phyloP scores from a whole-genome alignment of 768 basidiomycete species.

The Lactifluus rugatus region DNA sequence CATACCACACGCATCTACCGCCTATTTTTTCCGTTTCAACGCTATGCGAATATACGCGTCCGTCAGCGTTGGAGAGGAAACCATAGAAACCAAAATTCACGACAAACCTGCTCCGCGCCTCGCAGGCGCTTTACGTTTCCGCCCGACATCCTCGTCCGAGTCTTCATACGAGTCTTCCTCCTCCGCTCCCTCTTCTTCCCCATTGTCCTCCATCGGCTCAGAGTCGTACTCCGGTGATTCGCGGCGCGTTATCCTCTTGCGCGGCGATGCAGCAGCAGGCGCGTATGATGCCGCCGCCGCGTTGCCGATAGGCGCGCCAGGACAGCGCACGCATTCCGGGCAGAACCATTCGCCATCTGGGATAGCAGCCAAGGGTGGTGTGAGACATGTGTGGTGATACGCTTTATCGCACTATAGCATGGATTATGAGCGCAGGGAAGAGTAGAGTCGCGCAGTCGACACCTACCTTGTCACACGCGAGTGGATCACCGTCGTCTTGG shows the following conservation, averaged over 20 bases:
- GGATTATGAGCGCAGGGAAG: background rate
- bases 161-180: conserved; percentile 4
- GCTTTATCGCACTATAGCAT: conserved; percentile 70
- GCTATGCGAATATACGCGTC: conserved; percentile 18
- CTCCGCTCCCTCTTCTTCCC: background rate
- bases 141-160: conserved; percentile 18
- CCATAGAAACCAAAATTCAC: background rate
- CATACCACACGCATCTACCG: background rate
- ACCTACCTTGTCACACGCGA: conserved; percentile 86
- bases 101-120: conserved; percentile 32
- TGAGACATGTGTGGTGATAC: conserved; percentile 75
- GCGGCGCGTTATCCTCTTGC: background rate
- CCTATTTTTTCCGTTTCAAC: conserved; percentile 33
- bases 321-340: conserved; percentile 53
- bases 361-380: conserved; percentile 62
- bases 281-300: background rate
- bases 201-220: conserved; percentile 18
- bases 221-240: background rate
- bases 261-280: conserved; percentile 1
- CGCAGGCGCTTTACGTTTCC: conserved; percentile 39
- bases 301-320: conserved; percentile 38
- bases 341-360: conserved; percentile 95
- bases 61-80: background rate
- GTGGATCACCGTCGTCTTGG: conserved; percentile 58
- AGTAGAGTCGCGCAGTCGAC: background rate